Percentiles rank a stretch among this genome's conserved stretches.
Evolutionary conservation across 2,329 filamentous ascomycete genomes (phyloP).

Genomic region (Sphaerulina populicola): DNA sequence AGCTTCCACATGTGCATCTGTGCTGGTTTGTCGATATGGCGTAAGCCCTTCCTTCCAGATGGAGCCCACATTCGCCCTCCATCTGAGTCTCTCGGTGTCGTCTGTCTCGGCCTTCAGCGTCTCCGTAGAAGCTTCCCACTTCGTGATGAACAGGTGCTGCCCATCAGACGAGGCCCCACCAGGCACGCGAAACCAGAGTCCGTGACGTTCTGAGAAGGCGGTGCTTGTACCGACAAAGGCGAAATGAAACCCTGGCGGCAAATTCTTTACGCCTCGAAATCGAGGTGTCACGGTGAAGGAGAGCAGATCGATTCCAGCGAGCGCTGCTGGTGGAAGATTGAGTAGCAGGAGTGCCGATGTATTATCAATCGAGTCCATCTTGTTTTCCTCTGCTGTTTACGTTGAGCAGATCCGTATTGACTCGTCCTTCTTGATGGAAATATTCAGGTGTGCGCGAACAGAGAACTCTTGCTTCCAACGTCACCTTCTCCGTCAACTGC

Average conservation of each 20-base stretch:
- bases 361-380: conserved; percentile 24
- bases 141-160: conserved; percentile 45
- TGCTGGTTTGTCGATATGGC: conserved; percentile 40
- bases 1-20: conserved; percentile 22
- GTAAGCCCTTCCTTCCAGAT: conserved; percentile 48
- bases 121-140: conserved; percentile 46
- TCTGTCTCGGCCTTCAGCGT: conserved; percentile 39
- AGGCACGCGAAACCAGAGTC: conserved; percentile 51
- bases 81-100: conserved; percentile 39
- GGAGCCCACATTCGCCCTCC: conserved; percentile 49
- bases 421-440: too few relatives aligned
- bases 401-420: neutral
- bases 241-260: conserved; percentile 54
- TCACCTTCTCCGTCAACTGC: too few relatives aligned
- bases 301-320: conserved; percentile 50
- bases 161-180: conserved; percentile 12
- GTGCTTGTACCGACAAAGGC: conserved; percentile 52
- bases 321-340: conserved; percentile 39
- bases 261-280: conserved; percentile 53
- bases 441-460: too few relatives aligned
- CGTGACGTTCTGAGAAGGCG: conserved; percentile 53
- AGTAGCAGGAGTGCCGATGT: conserved; percentile 36
- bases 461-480: too few relatives aligned
- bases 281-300: conserved; percentile 55
- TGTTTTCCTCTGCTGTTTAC: neutral